phyloP scores from a whole-genome alignment of 208 protist species.

The Leishmania lainsoni region DNA sequence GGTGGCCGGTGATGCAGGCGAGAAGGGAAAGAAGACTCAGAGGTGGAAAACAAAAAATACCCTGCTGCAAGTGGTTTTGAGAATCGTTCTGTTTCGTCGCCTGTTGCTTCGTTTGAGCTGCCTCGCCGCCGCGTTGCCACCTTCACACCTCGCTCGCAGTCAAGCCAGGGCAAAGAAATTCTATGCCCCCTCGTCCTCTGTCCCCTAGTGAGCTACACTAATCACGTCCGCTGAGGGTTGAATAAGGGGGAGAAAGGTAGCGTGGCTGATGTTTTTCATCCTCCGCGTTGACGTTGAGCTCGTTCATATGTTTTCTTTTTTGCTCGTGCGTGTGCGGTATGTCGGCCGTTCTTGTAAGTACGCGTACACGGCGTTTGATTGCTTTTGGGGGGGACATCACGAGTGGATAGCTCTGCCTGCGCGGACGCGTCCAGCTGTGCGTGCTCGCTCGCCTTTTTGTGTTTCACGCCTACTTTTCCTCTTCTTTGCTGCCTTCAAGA shows the following conservation, averaged over 20 bases:
- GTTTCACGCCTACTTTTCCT: neutral
- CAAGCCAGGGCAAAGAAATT: too few species aligned
- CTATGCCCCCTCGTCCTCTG: neutral
- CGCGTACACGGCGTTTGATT: neutral
- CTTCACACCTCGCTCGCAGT: neutral
- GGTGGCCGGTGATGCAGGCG: neutral
- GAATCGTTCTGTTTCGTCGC: neutral
- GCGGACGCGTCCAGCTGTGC: neutral
- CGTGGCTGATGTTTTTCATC: neutral
- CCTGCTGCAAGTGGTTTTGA: neutral
- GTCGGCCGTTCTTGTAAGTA: neutral
- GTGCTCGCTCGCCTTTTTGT: neutral
- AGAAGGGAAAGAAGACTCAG: neutral
- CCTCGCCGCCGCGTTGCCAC: too few species aligned
- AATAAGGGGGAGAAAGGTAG: neutral
- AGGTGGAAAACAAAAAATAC: neutral
- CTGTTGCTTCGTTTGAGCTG: neutral
- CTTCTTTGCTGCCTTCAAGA: neutral
- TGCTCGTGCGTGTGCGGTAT: neutral
- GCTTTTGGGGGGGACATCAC: neutral
- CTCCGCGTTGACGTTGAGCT: neutral
- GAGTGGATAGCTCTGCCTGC: neutral
- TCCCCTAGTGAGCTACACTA: neutral
- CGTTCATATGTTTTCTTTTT: neutral
- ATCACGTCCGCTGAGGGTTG: neutral